Evolutionary conservation across 805 yeast genomes (phyloP).

Genomic region (Yamadazyma philogaea): DNA sequence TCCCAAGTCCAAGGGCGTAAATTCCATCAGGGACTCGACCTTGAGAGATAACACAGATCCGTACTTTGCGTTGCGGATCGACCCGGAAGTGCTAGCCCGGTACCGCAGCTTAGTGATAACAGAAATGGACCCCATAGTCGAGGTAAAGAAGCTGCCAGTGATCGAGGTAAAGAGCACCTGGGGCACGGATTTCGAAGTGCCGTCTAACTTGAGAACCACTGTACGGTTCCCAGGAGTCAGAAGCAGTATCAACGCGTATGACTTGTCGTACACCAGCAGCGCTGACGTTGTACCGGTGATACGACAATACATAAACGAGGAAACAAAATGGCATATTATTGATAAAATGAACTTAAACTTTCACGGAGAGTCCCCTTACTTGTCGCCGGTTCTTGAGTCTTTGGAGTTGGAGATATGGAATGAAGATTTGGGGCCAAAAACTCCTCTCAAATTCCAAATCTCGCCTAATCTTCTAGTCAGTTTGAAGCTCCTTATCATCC

Average conservation of each 20-base stretch:
- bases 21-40: constrained; percentile 7
- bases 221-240: constrained; percentile 8
- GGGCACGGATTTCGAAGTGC: neutral
- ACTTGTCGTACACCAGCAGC: neutral
- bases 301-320: constrained; percentile 69
- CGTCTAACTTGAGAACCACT: constrained; percentile 6
- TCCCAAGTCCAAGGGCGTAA: constrained; percentile 6
- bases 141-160: neutral
- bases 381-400: constrained; percentile 37
- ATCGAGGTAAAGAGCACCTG: constrained; percentile 1
- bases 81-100: neutral
- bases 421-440: constrained; percentile 24
- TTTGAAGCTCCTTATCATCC: constrained; percentile 63
- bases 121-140: constrained; percentile 2
- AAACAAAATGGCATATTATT: constrained; percentile 71
- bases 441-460: constrained; percentile 16
- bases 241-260: constrained; percentile 12
- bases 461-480: constrained; percentile 57
- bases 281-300: constrained; percentile 3
- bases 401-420: constrained; percentile 50
- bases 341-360: constrained; percentile 36
- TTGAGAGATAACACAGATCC: constrained; percentile 4
- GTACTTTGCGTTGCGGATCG: constrained; percentile 5
- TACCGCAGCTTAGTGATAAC: neutral
- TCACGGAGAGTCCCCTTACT: constrained; percentile 70